phyloP scores from a whole-genome alignment of 1,284 basidiomycete species.

The Marasmius sp. region DNA sequence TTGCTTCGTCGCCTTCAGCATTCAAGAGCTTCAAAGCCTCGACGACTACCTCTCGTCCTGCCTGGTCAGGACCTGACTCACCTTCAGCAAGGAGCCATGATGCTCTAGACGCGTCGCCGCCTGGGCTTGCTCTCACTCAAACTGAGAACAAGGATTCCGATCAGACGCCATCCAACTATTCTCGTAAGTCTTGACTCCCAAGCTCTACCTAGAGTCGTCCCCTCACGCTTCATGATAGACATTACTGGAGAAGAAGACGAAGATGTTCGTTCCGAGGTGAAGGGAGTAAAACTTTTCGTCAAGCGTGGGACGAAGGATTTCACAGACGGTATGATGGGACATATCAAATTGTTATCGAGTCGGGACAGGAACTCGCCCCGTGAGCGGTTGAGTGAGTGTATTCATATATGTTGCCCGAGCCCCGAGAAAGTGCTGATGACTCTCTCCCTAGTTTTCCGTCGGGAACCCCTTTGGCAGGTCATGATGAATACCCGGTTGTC shows the following conservation, averaged over 20 bases:
- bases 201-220: background rate
- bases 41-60: background rate
- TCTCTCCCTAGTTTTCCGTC: slow-evolving; percentile 53
- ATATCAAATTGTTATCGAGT: slow-evolving; percentile 54
- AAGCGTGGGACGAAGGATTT: slow-evolving; percentile 62
- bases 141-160: background rate
- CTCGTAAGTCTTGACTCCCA: background rate
- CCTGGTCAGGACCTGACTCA: background rate
- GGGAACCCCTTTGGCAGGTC: slow-evolving; percentile 65
- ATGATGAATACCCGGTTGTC: slow-evolving; percentile 60
- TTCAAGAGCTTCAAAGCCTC: background rate
- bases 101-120: background rate
- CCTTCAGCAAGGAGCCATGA: background rate
- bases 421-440: background rate
- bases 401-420: background rate
- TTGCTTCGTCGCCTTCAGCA: background rate
- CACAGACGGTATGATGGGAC: slow-evolving; percentile 57
- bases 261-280: slow-evolving; percentile 50
- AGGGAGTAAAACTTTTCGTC: slow-evolving; percentile 57
- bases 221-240: slow-evolving; percentile 25
- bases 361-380: slow-evolving; percentile 32
- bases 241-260: slow-evolving; percentile 67
- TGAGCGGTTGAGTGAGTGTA: slow-evolving; percentile 46
- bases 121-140: background rate
- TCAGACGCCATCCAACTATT: background rate